Percentiles rank a stretch among this genome's conserved stretches.
Conservation (phyloP, 331 rosid genomes). For the Stylosanthes scabra region DNA sequence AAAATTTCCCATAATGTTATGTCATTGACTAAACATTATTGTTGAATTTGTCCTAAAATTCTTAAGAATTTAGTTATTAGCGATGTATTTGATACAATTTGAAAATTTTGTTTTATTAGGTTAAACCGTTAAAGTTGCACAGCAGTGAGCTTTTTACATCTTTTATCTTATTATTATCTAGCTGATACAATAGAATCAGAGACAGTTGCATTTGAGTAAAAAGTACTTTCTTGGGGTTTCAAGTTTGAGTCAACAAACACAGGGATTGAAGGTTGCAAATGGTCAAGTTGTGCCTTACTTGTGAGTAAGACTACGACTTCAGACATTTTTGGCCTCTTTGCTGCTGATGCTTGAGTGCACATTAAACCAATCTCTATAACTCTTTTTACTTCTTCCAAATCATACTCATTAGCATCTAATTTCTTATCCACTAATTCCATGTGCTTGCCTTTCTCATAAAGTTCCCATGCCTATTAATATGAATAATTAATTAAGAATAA, state of each 20-base stretch:
- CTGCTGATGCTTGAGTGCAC: conserved; percentile 71
- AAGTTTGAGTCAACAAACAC: conserved; percentile 54
- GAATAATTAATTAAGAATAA: background rate
- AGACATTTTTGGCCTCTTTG: too few relatives aligned
- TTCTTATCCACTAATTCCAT: conserved; percentile 51
- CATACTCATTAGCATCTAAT: conserved; percentile 53
- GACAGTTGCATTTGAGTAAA: conserved; percentile 30
- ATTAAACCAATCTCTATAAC: conserved; percentile 57
- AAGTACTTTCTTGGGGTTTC: conserved; percentile 25
- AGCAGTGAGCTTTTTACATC: too few relatives aligned
- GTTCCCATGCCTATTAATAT: conserved; percentile 65
- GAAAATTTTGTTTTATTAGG: too few relatives aligned
- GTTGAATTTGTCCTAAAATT: too few relatives aligned
- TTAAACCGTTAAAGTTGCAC: too few relatives aligned
- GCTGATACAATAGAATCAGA: conserved; percentile 27
- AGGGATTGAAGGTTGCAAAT: conserved; percentile 55
- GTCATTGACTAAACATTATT: too few relatives aligned
- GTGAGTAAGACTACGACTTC: conserved; percentile 58
- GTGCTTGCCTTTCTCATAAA: conserved; percentile 53
- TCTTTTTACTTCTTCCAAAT: conserved; percentile 58
- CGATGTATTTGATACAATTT: too few relatives aligned
- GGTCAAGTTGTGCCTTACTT: conserved; percentile 26
- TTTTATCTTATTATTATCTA: conserved; percentile 12
- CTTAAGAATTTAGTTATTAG: too few relatives aligned
- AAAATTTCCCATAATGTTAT: too few relatives aligned